Conservation (phyloP, 2,329 filamentous ascomycete genomes). For the Aureobasidium sp. region DNA sequence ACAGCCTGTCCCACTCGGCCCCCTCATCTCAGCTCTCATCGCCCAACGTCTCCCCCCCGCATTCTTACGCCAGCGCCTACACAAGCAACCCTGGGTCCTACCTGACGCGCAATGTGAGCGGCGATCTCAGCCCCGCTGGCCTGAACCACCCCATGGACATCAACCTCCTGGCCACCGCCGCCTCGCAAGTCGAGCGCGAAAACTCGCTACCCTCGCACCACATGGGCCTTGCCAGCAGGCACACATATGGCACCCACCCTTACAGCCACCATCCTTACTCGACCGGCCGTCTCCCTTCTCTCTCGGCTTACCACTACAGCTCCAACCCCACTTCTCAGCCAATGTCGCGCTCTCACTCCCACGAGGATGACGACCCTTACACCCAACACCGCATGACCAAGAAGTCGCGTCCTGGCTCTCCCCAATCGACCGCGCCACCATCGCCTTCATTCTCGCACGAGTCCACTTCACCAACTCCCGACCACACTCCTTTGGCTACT, state of each 20-base stretch:
- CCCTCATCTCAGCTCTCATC: conserved; percentile 78
- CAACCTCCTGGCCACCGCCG: conserved; percentile 60
- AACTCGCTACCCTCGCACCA: conserved; percentile 40
- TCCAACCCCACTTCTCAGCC: conserved; percentile 49
- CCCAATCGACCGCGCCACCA: conserved; percentile 89
- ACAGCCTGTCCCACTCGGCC: conserved; percentile 72
- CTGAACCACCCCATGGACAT: conserved; percentile 49
- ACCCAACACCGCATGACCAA: conserved; percentile 68
- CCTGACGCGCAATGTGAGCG: conserved; percentile 46
- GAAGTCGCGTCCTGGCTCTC: conserved; percentile 85
- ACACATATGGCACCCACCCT: conserved; percentile 27
- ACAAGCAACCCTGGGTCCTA: conserved; percentile 50
- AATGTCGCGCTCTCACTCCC: conserved; percentile 83
- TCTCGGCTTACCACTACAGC: conserved; percentile 64
- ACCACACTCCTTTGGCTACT: conserved; percentile 96
- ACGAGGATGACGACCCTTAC: conserved; percentile 76
- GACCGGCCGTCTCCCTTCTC: conserved; percentile 59
- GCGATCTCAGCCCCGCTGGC: conserved; percentile 39
- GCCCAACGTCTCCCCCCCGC: conserved; percentile 92
- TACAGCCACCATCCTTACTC: conserved; percentile 39
- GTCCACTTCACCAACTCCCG: conserved; percentile 87
- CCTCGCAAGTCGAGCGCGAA: conserved; percentile 57
- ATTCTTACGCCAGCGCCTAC: conserved; percentile 60
- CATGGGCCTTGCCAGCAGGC: conserved; percentile 22
- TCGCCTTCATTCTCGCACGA: conserved; percentile 96